Conservation (phyloP, 2,329 filamentous ascomycete genomes). For the Phialocephala subalpina region DNA sequence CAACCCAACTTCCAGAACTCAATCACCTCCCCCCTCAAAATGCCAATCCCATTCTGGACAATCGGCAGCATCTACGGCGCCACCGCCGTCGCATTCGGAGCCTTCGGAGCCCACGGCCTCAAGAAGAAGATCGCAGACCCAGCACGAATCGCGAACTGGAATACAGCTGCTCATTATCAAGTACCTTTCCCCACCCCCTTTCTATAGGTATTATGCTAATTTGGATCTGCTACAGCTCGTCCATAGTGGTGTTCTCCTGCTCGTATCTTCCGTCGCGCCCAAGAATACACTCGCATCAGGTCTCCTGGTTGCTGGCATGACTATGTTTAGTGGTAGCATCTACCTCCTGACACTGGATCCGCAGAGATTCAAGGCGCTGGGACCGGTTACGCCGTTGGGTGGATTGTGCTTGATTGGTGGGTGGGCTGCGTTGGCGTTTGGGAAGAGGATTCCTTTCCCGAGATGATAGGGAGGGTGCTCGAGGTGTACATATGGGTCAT, state of each 20-base stretch:
- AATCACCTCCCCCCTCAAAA: conserved; percentile 13
- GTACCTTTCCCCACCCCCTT: conserved; percentile 46
- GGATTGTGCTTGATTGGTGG: conserved; percentile 71
- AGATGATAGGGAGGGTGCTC: conserved; percentile 27
- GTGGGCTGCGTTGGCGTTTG: conserved; percentile 46
- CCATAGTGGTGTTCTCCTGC: conserved; percentile 67
- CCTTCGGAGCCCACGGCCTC: conserved; percentile 73
- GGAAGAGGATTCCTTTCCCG: conserved; percentile 47
- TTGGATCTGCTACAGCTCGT: conserved; percentile 56
- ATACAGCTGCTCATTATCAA: conserved; percentile 73
- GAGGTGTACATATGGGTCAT: neutral
- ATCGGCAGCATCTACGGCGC: conserved; percentile 70
- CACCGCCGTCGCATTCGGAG: conserved; percentile 66
- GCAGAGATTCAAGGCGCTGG: conserved; percentile 63
- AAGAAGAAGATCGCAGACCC: conserved; percentile 68
- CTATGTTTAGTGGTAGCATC: conserved; percentile 71
- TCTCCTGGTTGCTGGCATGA: conserved; percentile 71
- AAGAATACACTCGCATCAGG: conserved; percentile 63
- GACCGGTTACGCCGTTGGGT: conserved; percentile 71
- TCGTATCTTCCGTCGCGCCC: conserved; percentile 59
- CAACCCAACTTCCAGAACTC: neutral
- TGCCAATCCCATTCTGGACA: conserved; percentile 60
- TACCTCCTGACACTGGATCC: conserved; percentile 71
- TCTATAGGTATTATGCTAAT: neutral
- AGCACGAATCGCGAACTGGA: conserved; percentile 64